These are phyloP conservation scores for Metschnikowia shivogae DNA, from an alignment of 805 yeast species.

Conservation along the genomic window DNA sequence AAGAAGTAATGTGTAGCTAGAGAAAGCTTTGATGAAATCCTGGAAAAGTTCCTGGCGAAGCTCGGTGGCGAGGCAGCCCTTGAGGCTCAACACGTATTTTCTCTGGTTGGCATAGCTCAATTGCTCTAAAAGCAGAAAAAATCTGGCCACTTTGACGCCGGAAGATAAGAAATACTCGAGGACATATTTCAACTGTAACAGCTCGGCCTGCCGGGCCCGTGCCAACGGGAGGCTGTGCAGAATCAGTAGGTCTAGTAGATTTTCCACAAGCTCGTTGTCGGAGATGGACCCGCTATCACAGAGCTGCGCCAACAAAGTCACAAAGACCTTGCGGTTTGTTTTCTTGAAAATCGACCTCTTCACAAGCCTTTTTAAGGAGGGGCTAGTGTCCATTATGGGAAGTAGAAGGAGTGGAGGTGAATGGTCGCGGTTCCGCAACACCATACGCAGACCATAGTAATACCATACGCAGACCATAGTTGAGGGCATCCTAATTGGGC, in stretches of 20 bases:
- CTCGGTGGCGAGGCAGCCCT: conserved; percentile 3
- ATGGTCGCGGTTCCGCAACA: neutral
- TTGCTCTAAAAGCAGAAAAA: conserved; percentile 22
- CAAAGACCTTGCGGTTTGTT: conserved; percentile 23
- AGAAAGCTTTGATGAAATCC: conserved; percentile 12
- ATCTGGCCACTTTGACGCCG: conserved; percentile 15
- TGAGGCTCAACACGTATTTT: conserved; percentile 13
- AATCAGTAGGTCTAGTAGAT: conserved; percentile 21
- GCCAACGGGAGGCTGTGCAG: neutral
- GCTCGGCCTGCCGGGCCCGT: neutral
- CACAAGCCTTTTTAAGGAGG: conserved; percentile 17
- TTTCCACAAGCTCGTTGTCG: conserved; percentile 24
- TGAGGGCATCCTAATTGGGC: too few relatives aligned
- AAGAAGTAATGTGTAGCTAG: conserved; percentile 14
- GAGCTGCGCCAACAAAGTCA: conserved; percentile 26
- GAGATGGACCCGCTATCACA: conserved; percentile 18
- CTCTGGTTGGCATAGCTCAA: conserved; percentile 11
- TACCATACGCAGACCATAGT: too few relatives aligned
- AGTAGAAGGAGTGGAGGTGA: neutral
- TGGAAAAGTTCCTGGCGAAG: conserved; percentile 3
- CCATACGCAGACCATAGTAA: neutral
- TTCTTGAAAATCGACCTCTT: conserved; percentile 19
- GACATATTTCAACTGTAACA: conserved; percentile 15
- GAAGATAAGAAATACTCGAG: conserved; percentile 19
- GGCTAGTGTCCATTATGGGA: conserved; percentile 6